Evolutionary conservation across 1,284 basidiomycete species (phyloP).

Genomic region (Dichomitus squalens): DNA sequence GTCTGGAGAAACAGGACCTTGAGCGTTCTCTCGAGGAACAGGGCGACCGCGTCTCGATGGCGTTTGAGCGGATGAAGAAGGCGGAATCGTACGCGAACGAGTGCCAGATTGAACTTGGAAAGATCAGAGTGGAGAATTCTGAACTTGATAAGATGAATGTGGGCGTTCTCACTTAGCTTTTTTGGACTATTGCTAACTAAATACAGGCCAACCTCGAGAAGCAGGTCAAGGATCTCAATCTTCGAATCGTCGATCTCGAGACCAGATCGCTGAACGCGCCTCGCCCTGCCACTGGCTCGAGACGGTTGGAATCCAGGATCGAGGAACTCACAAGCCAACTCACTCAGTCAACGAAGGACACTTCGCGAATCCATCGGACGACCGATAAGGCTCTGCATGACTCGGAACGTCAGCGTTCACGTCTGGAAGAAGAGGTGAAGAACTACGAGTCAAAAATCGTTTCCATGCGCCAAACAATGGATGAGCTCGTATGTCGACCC

Average conservation of each 20-base stretch:
- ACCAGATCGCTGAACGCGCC: slow-evolving; percentile 72
- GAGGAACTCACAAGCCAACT: slow-evolving; percentile 74
- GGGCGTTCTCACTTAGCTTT: slow-evolving; percentile 30
- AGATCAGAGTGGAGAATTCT: slow-evolving; percentile 76
- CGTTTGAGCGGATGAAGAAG: slow-evolving; percentile 79
- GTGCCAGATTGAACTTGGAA: slow-evolving; percentile 74
- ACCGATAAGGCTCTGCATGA: slow-evolving; percentile 63
- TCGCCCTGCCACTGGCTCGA: slow-evolving; percentile 52
- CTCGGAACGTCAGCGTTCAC: slow-evolving; percentile 57
- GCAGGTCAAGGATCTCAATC: slow-evolving; percentile 80
- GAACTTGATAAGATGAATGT: slow-evolving; percentile 80
- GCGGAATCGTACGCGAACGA: slow-evolving; percentile 77
- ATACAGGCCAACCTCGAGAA: slow-evolving; percentile 77
- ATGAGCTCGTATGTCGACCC: slow-evolving; percentile 51
- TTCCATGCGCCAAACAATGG: slow-evolving; percentile 58
- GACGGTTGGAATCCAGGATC: slow-evolving; percentile 66
- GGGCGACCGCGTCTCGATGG: slow-evolving; percentile 70
- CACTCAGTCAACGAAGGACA: slow-evolving; percentile 51
- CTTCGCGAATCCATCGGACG: slow-evolving; percentile 48
- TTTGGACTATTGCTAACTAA: slow-evolving; percentile 6
- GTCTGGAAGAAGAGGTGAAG: slow-evolving; percentile 67
- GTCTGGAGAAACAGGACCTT: slow-evolving; percentile 79
- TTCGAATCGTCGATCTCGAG: slow-evolving; percentile 81
- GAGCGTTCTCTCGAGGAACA: slow-evolving; percentile 81
- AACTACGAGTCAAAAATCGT: slow-evolving; percentile 59